phyloP scores from a whole-genome alignment of 176 grass and related monocot species.

The Bonia amplexicaulis region DNA sequence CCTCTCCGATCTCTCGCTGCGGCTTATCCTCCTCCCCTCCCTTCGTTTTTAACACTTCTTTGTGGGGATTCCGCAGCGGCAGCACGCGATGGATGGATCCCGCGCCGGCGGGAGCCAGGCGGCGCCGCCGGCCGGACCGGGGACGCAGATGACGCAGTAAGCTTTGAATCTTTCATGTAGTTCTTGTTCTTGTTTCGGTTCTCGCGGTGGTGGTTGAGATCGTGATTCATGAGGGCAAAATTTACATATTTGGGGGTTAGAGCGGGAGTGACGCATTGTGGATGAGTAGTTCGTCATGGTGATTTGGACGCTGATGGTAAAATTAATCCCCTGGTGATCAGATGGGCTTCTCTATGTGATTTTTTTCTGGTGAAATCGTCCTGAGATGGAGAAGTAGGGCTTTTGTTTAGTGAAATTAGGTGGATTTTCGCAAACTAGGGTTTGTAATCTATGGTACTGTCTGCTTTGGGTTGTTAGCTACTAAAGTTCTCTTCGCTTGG shows the following conservation, averaged over 20 bases:
- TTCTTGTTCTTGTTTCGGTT: not conserved
- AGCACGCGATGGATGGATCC: conserved; percentile 28
- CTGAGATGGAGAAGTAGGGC: not conserved
- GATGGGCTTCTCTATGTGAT: not conserved
- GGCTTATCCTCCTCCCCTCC: not conserved
- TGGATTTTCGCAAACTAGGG: not conserved
- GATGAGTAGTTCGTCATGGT: not conserved
- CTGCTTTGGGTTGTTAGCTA: not conserved
- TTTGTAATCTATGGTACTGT: not conserved
- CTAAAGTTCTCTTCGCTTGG: not conserved
- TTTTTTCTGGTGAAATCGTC: not conserved
- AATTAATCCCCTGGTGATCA: not conserved
- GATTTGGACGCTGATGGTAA: not conserved
- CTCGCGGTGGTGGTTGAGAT: not conserved
- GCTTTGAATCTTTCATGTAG: not conserved
- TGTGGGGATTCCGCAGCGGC: conserved; percentile 1
- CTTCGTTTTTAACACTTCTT: not conserved
- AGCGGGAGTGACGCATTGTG: not conserved
- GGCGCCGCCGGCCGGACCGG: not conserved
- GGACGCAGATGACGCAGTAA: conserved; percentile 42
- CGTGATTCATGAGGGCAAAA: not conserved
- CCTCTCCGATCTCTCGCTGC: not conserved
- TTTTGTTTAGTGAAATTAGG: not conserved
- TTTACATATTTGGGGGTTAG: not conserved
- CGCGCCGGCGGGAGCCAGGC: conserved; percentile 12